These are phyloP conservation scores for Lentinus brumalis DNA, from an alignment of 768 basidiomycete genomes.

Conservation along the genomic window DNA sequence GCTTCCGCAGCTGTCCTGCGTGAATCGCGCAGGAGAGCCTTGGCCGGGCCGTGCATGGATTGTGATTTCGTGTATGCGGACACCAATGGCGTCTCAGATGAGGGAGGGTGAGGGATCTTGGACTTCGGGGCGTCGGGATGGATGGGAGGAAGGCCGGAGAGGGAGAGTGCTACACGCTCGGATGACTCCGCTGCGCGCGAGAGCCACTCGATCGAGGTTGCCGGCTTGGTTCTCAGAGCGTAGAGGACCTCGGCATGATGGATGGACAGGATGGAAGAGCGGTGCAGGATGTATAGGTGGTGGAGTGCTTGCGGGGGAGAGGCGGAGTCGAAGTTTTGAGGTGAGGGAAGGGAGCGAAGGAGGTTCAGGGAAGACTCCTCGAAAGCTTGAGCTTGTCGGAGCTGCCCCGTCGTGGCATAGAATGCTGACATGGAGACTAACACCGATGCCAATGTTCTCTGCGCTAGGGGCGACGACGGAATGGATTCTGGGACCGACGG, in stretches of 20 bases:
- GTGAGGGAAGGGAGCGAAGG: slow-evolving; percentile 54
- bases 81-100: slow-evolving; percentile 43
- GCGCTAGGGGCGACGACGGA: slow-evolving; percentile 62
- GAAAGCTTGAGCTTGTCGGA: slow-evolving; percentile 54
- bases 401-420: slow-evolving; percentile 60
- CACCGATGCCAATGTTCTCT: slow-evolving; percentile 60
- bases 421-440: slow-evolving; percentile 74
- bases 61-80: slow-evolving; percentile 47
- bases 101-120: slow-evolving; percentile 38
- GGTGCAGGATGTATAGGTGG: slow-evolving; percentile 66
- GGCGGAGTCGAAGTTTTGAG: slow-evolving; percentile 43
- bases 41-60: slow-evolving; percentile 57
- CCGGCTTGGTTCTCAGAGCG: slow-evolving; percentile 44
- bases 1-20: slow-evolving; percentile 72
- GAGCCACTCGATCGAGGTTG: slow-evolving; percentile 57
- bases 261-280: slow-evolving; percentile 69
- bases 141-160: slow-evolving; percentile 45
- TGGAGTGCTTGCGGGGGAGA: slow-evolving; percentile 66
- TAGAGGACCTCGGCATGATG: slow-evolving; percentile 75
- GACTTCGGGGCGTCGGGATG: slow-evolving; percentile 39
- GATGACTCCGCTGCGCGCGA: slow-evolving; percentile 66
- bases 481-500: slow-evolving; percentile 37
- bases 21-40: slow-evolving; percentile 64
- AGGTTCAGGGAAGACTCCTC: slow-evolving; percentile 59
- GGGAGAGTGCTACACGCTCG: slow-evolving; percentile 58